A percentile compares a stretch with the other conserved stretches of the same genome.
phyloP scores from a whole-genome alignment of 1,284 basidiomycete species.

The Marasmius sp. region DNA sequence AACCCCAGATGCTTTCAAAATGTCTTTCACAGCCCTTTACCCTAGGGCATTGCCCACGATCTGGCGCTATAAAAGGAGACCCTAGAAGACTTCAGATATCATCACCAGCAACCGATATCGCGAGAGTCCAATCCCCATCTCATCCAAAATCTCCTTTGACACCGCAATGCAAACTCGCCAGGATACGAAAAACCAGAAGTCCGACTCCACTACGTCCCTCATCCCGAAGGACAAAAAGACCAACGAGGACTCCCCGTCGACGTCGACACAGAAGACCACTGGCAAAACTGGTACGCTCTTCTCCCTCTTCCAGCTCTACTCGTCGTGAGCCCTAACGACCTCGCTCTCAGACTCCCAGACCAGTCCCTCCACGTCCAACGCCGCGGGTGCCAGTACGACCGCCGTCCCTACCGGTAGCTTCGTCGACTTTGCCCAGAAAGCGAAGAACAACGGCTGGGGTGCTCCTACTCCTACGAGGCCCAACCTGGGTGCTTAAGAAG shows the following conservation, averaged over 20 bases:
- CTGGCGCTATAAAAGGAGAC: no score
- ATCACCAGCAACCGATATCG: no score
- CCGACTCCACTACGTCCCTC: background rate
- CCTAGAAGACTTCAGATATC: no score
- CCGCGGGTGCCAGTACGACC: background rate
- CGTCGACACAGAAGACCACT: background rate
- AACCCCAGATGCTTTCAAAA: no score
- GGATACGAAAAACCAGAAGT: background rate
- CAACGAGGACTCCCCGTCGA: background rate
- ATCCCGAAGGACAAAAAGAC: background rate
- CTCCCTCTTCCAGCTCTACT: no score
- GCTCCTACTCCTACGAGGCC: background rate
- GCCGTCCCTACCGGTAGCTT: background rate
- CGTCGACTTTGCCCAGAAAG: background rate
- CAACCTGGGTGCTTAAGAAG: background rate
- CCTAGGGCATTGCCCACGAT: no score
- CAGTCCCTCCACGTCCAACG: background rate
- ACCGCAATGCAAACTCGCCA: no score
- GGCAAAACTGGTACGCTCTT: background rate
- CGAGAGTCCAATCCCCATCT: no score
- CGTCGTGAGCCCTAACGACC: background rate
- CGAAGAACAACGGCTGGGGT: background rate
- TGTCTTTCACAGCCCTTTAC: no score
- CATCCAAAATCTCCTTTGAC: no score
- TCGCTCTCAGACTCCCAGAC: background rate